Conservation (phyloP, 495 filamentous ascomycete species). For the Penicillium lividum region DNA sequence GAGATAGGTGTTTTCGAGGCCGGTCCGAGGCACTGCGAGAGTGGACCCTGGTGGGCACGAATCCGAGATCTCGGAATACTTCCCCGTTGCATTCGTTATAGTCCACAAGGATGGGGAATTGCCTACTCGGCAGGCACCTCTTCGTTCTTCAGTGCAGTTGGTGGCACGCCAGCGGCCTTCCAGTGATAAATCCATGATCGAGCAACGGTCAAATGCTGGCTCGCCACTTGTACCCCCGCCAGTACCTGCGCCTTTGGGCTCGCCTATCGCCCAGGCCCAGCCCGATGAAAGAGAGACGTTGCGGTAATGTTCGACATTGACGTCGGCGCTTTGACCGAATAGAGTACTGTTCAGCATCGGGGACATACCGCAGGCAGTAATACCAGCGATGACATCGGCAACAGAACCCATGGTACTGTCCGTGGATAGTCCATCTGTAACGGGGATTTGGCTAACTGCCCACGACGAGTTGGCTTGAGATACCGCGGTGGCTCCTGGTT, state of each 20-base stretch:
- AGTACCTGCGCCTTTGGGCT: constrained; percentile 48
- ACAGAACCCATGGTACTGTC: constrained; percentile 34
- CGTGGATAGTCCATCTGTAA: constrained; percentile 31
- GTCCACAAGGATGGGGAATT: constrained; percentile 56
- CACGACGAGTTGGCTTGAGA: constrained; percentile 57
- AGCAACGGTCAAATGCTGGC: constrained; percentile 48
- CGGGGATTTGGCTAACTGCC: constrained; percentile 41
- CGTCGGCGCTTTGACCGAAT: constrained; percentile 51
- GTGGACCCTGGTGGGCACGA: constrained; percentile 40
- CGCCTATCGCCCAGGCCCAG: constrained; percentile 61
- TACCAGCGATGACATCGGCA: constrained; percentile 36
- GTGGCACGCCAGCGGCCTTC: constrained; percentile 56
- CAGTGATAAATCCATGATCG: constrained; percentile 46
- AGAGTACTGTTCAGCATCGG: constrained; percentile 57
- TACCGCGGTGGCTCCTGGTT: constrained; percentile 36
- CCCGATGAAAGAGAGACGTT: constrained; percentile 49
- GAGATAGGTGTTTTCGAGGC: constrained; percentile 62
- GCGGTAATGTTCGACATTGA: constrained; percentile 46
- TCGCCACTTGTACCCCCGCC: constrained; percentile 24
- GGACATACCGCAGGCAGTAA: constrained; percentile 60
- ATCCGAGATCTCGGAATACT: constrained; percentile 39
- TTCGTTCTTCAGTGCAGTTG: constrained; percentile 52
- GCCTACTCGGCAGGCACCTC: constrained; percentile 54
- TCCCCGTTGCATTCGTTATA: constrained; percentile 38
- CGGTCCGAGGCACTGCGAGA: constrained; percentile 58